Evolutionary conservation across 257 asterid genomes (phyloP).

Genomic region (Apocynum venetum): DNA sequence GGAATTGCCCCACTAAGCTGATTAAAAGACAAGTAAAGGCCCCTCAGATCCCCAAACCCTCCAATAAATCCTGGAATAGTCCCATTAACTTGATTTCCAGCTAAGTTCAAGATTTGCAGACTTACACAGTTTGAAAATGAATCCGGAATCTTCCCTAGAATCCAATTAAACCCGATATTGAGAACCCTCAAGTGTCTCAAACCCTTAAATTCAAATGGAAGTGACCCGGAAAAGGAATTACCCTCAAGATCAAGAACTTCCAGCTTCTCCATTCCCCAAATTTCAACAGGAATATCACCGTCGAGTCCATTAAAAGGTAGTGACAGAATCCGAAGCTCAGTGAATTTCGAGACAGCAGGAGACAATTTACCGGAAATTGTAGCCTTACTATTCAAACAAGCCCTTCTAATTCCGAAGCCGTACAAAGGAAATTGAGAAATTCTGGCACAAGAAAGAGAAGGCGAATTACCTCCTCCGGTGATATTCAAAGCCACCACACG

Average conservation of each 20-base stretch:
- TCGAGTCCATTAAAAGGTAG: conserved; percentile 71
- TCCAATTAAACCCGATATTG: conserved; percentile 67
- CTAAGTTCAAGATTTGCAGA: conserved; percentile 63
- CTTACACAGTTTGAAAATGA: conserved; percentile 46
- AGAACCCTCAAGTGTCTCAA: conserved; percentile 63
- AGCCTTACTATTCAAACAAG: conserved; percentile 40
- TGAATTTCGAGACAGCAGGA: conserved; percentile 46
- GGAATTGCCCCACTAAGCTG: conserved; percentile 69
- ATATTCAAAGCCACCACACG: conserved; percentile 72
- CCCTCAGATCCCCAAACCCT: conserved; percentile 51
- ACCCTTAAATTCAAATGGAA: conserved; percentile 56
- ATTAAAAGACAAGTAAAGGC: conserved; percentile 83
- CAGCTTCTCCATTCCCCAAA: conserved; percentile 83
- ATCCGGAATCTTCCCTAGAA: conserved; percentile 54
- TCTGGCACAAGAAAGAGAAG: conserved; percentile 54
- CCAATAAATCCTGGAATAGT: conserved; percentile 55
- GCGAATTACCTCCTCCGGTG: conserved; percentile 70
- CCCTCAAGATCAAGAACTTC: conserved; percentile 97
- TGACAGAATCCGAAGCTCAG: conserved; percentile 62
- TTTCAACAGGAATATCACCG: conserved; percentile 64
- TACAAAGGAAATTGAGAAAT: conserved; percentile 71
- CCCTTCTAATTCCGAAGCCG: conserved; percentile 76
- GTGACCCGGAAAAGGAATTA: conserved; percentile 52
- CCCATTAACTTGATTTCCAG: conserved; percentile 77
- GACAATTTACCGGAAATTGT: conserved; percentile 56